Evolutionary conservation across 768 basidiomycete species (phyloP), one percentile per base, ranked within the genome.

Genomic region (Austroboletus festivus): DNA sequence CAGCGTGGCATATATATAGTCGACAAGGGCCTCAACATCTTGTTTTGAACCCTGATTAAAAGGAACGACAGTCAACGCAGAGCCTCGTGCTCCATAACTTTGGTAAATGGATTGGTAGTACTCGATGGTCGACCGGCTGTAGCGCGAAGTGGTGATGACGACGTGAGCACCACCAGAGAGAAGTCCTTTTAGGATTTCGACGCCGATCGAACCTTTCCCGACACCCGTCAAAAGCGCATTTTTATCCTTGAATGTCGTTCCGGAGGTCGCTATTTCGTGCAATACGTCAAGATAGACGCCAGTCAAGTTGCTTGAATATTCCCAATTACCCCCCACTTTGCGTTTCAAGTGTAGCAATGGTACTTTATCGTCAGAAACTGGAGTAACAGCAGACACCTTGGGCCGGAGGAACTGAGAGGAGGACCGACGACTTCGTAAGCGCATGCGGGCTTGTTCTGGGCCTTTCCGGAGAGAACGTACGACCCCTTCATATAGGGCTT

Each of bases 1-100:
- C 46, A 99, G 84, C 21, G 85, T 93, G 23, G 86, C 82, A 71
- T 98, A 99, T 69, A 99, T 95, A 68, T 98, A 99, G 71, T 98
- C 95, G 57, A 99, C 85, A 44, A 99, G 83, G 5, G 94, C 93
- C 62, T 99, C 96, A 33, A 97, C 92, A 56, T 99, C 96, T 67
- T 98, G 96, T 71, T 93, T 96, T 4, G 96, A 98, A 23, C 89
- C 96, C 68, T 98, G 95, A 63, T 99, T 99, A 82, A 98, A 99
- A 13, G 96, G 96, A 28, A 99, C 95, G 43, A 99, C 95, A 12
- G 93, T 93, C 38, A 99, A 78, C 18, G 93, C 89, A n/a, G 95
- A 94, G 9, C 94, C 95, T 55, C 91, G 86, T 58, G 91, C 92
- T 18, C 96, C 96, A 60, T 85, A 86, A 50, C 87, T 85, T 69